Evolutionary conservation across 345 rosid species (phyloP).

Genomic region (Dimocarpus longan): DNA sequence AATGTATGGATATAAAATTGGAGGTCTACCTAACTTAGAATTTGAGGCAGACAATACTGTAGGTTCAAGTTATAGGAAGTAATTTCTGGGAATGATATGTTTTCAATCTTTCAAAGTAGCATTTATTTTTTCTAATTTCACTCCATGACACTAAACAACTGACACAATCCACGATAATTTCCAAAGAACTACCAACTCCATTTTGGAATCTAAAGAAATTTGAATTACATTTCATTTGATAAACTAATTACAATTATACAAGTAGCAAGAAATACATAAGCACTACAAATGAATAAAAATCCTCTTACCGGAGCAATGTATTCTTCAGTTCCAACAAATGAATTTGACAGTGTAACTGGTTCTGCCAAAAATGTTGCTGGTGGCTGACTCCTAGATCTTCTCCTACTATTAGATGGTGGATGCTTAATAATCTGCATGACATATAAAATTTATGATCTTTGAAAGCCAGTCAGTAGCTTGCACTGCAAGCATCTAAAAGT

Average conservation of each 20-base stretch:
- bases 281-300: conserved; percentile 5
- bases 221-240: not conserved
- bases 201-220: conserved; percentile 3
- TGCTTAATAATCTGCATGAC: conserved; percentile 62
- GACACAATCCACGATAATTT: no score
- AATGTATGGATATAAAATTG: no score
- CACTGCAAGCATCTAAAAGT: not conserved
- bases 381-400: conserved; percentile 73
- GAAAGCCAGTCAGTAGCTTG: not conserved
- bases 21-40: no score
- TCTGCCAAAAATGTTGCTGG: conserved; percentile 86
- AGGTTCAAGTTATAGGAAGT: no score
- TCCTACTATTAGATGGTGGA: conserved; percentile 48
- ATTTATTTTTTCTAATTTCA: no score
- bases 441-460: not conserved
- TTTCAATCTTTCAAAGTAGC: no score
- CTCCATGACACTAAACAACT: no score
- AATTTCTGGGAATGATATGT: no score
- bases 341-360: conserved; percentile 76
- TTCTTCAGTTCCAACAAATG: conserved; percentile 97
- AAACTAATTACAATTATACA: not conserved
- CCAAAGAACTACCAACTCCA: not conserved
- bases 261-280: conserved; percentile 7
- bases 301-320: conserved; percentile 91
- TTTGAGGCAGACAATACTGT: no score